Conservation (phyloP, 1,139 yeast genomes). For the Torulaspora globosa region DNA sequence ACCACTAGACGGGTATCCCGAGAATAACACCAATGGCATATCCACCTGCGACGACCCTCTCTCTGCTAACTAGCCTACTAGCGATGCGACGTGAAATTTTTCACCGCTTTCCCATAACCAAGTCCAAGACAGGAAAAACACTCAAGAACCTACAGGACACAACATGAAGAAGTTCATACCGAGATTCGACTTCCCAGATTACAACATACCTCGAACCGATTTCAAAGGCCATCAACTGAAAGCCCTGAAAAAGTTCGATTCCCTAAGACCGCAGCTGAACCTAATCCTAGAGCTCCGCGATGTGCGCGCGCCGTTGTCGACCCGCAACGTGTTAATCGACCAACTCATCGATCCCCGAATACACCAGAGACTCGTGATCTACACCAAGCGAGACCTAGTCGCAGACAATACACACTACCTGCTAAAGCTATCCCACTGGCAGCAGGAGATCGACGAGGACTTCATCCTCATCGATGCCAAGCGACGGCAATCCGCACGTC, state of each 20-base stretch:
- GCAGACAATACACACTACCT: constrained; percentile 14
- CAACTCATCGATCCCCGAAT: constrained; percentile 56
- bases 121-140: neutral
- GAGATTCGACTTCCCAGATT: constrained; percentile 55
- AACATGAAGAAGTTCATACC: constrained; percentile 37
- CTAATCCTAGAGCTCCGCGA: constrained; percentile 81
- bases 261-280: constrained; percentile 75
- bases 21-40: constrained; percentile 82
- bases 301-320: constrained; percentile 80
- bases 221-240: constrained; percentile 90
- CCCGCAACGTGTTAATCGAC: constrained; percentile 78
- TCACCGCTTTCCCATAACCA: neutral
- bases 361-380: constrained; percentile 28
- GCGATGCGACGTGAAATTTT: constrained; percentile 4
- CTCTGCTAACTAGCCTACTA: neutral
- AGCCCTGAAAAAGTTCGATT: constrained; percentile 67
- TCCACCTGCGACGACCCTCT: neutral
- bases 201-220: constrained; percentile 66
- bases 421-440: constrained; percentile 28
- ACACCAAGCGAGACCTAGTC: constrained; percentile 33
- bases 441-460: constrained; percentile 49
- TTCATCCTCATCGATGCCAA: constrained; percentile 63
- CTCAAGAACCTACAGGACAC: neutral
- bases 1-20: constrained; percentile 86
- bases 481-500: constrained; percentile 47